These are phyloP conservation scores for Saccharomycopsis olivae DNA, from an alignment of 805 yeast genomes.

Conservation along the genomic window DNA sequence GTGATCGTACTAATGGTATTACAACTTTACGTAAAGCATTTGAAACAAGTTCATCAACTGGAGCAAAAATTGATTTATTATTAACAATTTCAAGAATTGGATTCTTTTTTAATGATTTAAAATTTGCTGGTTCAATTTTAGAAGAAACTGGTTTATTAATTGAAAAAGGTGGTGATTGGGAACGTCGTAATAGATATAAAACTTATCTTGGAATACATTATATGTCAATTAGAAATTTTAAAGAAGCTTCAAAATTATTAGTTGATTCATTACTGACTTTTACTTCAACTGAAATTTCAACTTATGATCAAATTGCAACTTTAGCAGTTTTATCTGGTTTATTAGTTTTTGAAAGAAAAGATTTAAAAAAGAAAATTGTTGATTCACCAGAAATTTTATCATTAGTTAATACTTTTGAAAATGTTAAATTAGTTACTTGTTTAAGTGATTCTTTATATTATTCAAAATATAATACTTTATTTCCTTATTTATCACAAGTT, in stretches of 20 bases:
- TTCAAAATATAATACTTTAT: conserved; percentile 74
- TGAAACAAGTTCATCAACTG: conserved; percentile 75
- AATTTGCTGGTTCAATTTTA: conserved; percentile 56
- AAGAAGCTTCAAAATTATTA: conserved; percentile 73
- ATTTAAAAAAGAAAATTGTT: conserved; percentile 71
- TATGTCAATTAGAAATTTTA: conserved; percentile 77
- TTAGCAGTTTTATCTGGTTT: conserved; percentile 87
- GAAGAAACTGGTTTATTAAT: conserved; percentile 65
- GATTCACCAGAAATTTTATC: conserved; percentile 92
- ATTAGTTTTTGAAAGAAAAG: conserved; percentile 67
- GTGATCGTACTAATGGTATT: conserved; percentile 66
- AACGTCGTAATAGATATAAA: conserved; percentile 89
- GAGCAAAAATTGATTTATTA: conserved; percentile 79
- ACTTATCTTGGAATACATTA: conserved; percentile 80
- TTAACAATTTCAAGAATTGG: conserved; percentile 80
- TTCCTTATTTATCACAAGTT: conserved; percentile 67
- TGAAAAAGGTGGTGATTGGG: conserved; percentile 99
- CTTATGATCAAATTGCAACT: conserved; percentile 82
- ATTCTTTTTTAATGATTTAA: conserved; percentile 76
- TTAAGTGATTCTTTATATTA: conserved; percentile 81
- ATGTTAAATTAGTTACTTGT: conserved; percentile 70
- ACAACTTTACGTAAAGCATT: conserved; percentile 60
- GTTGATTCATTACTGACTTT: conserved; percentile 92
- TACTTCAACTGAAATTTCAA: conserved; percentile 82
- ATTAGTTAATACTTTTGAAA: conserved; percentile 57